Percentiles rank a stretch among this genome's conserved stretches.
These are phyloP conservation scores for Coemansia sp. DNA, from an alignment of 192 early-diverging fungal genomes.

Conservation along the genomic window DNA sequence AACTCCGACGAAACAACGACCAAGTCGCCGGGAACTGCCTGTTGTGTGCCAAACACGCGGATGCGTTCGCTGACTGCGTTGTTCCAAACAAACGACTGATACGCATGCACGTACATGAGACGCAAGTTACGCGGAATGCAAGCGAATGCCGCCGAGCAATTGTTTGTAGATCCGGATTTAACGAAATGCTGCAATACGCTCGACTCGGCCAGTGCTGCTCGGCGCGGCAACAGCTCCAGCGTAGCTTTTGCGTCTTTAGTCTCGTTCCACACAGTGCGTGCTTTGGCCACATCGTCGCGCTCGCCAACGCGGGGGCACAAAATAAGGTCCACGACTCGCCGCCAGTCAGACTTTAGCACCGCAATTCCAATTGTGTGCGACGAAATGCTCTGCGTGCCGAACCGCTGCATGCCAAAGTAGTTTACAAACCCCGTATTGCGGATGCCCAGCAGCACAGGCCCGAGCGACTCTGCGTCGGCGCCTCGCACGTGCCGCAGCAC, in stretches of 20 bases:
- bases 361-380: constrained; percentile 81
- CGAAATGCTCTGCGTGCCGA: constrained; percentile 79
- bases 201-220: constrained; percentile 68
- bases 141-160: constrained; percentile 65
- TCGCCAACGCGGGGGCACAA: constrained; percentile 82
- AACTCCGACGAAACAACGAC: constrained; percentile 54
- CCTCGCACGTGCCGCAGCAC: constrained; percentile 65
- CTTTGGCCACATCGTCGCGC: constrained; percentile 57
- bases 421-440: constrained; percentile 86
- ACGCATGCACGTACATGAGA: constrained; percentile 93
- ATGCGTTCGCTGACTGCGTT: constrained; percentile 74
- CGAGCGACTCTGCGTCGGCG: constrained; percentile 53
- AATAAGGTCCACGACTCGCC: constrained; percentile 73
- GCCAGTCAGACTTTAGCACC: constrained; percentile 72
- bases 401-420: constrained; percentile 98
- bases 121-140: constrained; percentile 80
- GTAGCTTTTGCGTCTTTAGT: constrained; percentile 62
- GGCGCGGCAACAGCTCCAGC: constrained; percentile 63
- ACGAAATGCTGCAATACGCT: constrained; percentile 63
- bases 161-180: constrained; percentile 44
- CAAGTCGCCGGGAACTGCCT: constrained; percentile 82
- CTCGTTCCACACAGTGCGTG: constrained; percentile 68
- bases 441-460: constrained; percentile 64
- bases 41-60: constrained; percentile 60
- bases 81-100: constrained; percentile 97